Conservation (phyloP, 1,284 basidiomycete species). For the Lentinula novae-zelandiae region DNA sequence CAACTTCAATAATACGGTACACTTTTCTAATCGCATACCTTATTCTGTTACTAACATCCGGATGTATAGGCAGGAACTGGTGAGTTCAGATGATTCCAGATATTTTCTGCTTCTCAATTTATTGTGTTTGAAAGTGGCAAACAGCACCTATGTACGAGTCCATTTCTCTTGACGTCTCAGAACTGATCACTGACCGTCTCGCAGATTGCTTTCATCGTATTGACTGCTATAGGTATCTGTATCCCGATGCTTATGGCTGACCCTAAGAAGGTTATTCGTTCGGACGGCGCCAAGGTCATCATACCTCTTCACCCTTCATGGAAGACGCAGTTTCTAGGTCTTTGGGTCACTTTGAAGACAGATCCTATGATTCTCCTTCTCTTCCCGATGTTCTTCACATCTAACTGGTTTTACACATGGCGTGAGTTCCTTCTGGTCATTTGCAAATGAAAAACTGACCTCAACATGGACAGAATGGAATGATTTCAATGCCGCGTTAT, state of each 20-base stretch:
- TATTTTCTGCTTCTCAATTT: background rate
- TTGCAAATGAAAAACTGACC: background rate
- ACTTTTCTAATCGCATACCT: slow-evolving; percentile 12
- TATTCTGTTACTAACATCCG: background rate
- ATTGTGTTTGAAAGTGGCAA: slow-evolving; percentile 36
- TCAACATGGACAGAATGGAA: slow-evolving; percentile 11
- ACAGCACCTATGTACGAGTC: slow-evolving; percentile 57
- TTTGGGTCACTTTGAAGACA: slow-evolving; percentile 41
- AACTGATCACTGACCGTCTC: slow-evolving; percentile 6
- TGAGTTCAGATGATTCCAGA: slow-evolving; percentile 15
- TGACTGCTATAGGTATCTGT: slow-evolving; percentile 60
- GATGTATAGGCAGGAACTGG: slow-evolving; percentile 25
- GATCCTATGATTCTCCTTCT: slow-evolving; percentile 25
- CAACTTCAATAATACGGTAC: slow-evolving; percentile 47
- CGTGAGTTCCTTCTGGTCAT: slow-evolving; percentile 1
- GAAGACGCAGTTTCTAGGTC: slow-evolving; percentile 39
- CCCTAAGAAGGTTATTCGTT: slow-evolving; percentile 64
- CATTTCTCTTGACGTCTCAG: background rate
- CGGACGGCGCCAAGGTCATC: slow-evolving; percentile 67
- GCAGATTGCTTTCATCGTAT: slow-evolving; percentile 70
- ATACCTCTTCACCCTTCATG: slow-evolving; percentile 64
- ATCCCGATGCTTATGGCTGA: slow-evolving; percentile 69
- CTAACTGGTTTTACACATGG: slow-evolving; percentile 27
- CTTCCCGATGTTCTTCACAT: slow-evolving; percentile 27
- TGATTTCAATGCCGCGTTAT: slow-evolving; percentile 20